Evolutionary conservation across 768 basidiomycete genomes (phyloP).

Genomic region (Trametes villosa): DNA sequence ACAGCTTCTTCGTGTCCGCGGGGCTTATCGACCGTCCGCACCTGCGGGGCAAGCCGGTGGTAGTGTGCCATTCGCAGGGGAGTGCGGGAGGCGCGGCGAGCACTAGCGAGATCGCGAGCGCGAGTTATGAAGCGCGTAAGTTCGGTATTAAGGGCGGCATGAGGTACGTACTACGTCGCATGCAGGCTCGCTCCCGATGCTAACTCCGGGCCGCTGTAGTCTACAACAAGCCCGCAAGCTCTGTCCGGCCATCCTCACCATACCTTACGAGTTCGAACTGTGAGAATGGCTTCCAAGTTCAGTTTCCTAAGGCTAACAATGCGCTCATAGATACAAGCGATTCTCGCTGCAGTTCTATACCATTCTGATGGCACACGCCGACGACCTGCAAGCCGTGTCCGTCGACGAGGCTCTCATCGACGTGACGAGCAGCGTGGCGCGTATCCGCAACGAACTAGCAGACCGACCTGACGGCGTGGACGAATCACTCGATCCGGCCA

Average conservation of each 20-base stretch:
- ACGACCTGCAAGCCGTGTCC: constrained; percentile 93
- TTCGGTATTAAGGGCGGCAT: constrained; percentile 94
- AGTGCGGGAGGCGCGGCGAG: constrained; percentile 70
- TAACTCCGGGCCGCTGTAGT: background rate
- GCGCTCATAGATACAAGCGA: constrained; percentile 71
- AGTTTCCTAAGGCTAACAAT: background rate
- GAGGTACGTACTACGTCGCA: constrained; percentile 58
- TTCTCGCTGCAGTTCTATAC: constrained; percentile 90
- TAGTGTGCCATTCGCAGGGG: constrained; percentile 94
- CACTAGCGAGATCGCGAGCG: constrained; percentile 94
- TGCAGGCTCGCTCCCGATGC: background rate
- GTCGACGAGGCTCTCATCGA: constrained; percentile 97
- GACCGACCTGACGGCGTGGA: constrained; percentile 28
- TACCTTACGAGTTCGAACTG: constrained; percentile 95
- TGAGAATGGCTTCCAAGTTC: constrained; percentile 37
- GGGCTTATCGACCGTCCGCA: constrained; percentile 81
- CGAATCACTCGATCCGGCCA: constrained; percentile 58
- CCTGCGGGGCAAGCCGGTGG: constrained; percentile 84
- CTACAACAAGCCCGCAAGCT: constrained; percentile 66
- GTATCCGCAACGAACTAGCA: constrained; percentile 36
- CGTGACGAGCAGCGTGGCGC: constrained; percentile 65
- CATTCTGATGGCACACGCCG: constrained; percentile 86
- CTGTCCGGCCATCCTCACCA: constrained; percentile 72
- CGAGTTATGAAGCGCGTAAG: constrained; percentile 90
- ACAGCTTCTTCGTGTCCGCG: constrained; percentile 97